Base-by-base conservation (phyloP, 1,139 yeast species). In the Candida anutae region DNA sequence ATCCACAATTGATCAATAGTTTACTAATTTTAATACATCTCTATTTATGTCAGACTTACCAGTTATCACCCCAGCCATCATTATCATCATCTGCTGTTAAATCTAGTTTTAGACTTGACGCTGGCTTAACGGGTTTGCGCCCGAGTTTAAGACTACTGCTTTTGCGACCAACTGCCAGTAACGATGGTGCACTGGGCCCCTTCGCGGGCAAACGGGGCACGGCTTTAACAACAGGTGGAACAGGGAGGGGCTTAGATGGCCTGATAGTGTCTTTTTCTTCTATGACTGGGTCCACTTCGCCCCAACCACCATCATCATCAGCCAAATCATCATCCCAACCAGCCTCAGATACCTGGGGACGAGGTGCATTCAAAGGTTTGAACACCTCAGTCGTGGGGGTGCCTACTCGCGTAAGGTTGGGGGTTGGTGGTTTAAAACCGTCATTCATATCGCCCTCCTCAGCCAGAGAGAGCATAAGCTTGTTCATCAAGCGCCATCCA, bases 11-110 rank as follows among this genome's bases (percentile, higher is more conserved):
- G n/a, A n/a, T n/a, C n/a, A n/a, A n/a, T n/a, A n/a, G n/a, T n/a
- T n/a, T n/a, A n/a, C n/a, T n/a, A n/a, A n/a, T n/a, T n/a, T n/a
- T n/a, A n/a, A n/a, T n/a, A n/a, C n/a, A n/a, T n/a, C n/a, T n/a
- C n/a, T n/a, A n/a, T n/a, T n/a, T n/a, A n/a, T n/a, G n/a, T n/a
- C n/a, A n/a, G n/a, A n/a, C n/a, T 32, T 22, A 40, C 43, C 58
- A 46, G 8, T 22, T 15, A 12, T 20, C 23, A 10, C 46, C 53
- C 25, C 46, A 65, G 21, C 73, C 73, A 29, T 65, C 76, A 10
- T 64, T 77, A 14, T 61, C 68, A 6, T 58, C 62, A 10, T 58
- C 68, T 11, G 49, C 54, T 6, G 53, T 63, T 9, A 67, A 41
- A 26, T 65, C 55, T 30, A 68, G 46, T 25, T 65, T 62, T 24